phyloP scores from a whole-genome alignment of 78 protist genomes.

The Emiliania huxleyi region DNA sequence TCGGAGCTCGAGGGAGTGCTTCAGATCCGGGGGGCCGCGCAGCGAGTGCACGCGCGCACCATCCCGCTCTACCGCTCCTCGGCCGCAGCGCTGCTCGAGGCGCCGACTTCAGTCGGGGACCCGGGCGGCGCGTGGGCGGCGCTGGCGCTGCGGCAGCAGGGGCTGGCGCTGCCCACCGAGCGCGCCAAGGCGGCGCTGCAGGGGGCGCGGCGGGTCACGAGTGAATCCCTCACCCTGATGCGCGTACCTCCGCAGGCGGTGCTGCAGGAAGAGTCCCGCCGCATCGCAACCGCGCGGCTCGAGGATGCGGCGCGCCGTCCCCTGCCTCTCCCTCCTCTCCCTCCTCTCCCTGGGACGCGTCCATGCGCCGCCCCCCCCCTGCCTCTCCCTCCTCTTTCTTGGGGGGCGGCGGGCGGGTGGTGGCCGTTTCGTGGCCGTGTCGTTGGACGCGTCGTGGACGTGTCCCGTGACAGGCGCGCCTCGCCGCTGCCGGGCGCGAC shows the following conservation, averaged over 20 bases:
- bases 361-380: no score
- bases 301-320: background rate
- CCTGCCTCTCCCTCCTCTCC: no score
- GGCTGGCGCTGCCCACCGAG: background rate
- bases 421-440: no score
- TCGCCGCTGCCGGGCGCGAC: background rate
- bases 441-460: no score
- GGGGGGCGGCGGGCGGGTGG: no score
- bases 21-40: background rate
- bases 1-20: background rate
- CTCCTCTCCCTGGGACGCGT: no score
- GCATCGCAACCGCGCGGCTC: background rate
- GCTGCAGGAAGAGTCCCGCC: background rate
- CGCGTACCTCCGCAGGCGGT: no score
- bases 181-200: background rate
- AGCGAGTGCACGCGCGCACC: conserved; percentile 16
- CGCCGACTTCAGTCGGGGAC: background rate
- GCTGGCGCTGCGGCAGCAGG: background rate
- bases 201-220: no score
- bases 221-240: no score
- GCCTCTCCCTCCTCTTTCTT: no score
- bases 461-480: no score
- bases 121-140: background rate
- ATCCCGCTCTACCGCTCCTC: background rate
- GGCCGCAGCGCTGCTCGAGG: background rate